Percentiles rank a stretch among this genome's conserved stretches.
Evolutionary conservation across 108 stramenopile genomes (phyloP).

Genomic region (Tribonema minus): DNA sequence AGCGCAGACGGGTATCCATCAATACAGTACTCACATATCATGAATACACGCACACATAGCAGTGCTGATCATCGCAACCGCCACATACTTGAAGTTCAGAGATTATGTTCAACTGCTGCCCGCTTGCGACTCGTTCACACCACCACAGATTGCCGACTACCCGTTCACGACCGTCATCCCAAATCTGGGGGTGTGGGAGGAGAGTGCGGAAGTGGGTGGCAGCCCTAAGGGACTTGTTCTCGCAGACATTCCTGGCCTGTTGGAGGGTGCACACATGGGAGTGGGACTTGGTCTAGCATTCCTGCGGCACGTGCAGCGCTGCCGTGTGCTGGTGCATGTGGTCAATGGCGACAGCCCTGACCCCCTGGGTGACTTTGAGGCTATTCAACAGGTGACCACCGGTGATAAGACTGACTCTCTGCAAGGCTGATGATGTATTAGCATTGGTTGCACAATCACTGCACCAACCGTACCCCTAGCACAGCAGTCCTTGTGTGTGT

Average conservation of each 20-base stretch:
- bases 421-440: no score
- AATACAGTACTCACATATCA: no score
- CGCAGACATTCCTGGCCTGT: conserved; percentile 44
- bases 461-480: no score
- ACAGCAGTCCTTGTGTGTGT: no score
- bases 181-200: conserved; percentile 73
- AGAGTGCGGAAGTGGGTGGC: neutral
- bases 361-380: conserved; percentile 80
- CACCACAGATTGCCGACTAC: conserved; percentile 79
- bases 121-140: no score
- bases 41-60: no score
- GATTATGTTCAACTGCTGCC: no score
- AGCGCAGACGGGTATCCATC: no score
- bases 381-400: conserved; percentile 73
- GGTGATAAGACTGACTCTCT: no score
- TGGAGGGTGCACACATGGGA: conserved; percentile 37
- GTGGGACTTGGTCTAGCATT: conserved; percentile 42
- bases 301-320: conserved; percentile 51
- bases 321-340: conserved; percentile 84
- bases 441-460: no score
- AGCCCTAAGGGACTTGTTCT: conserved; percentile 2
- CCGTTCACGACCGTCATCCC: conserved; percentile 95
- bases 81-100: no score
- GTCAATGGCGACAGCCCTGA: conserved; percentile 86
- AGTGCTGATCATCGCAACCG: no score